Evolutionary conservation across 208 protist species (phyloP), one percentile per base, ranked within the genome.

Genomic region (Angomonas deanei): DNA sequence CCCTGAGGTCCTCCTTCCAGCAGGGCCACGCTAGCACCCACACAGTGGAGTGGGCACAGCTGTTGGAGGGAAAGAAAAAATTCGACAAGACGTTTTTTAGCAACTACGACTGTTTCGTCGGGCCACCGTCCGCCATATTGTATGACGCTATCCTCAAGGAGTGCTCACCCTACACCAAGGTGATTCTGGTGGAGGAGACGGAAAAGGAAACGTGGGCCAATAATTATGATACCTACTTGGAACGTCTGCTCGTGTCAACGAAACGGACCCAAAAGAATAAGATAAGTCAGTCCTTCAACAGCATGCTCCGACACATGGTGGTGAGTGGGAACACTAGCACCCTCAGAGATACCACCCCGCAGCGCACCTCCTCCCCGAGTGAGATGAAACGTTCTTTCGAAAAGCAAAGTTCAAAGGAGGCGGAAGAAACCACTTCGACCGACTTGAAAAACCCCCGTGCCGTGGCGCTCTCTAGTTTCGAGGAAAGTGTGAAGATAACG

Each of bases 101-200:
- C 13, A 69, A 85, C 55, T 82, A 81, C 54, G 86, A 92, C 47
- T 46, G 62, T 27, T 64, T 87, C 26, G 73, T 88, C 5, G 82
- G 86, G 10, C 86, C 82, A 6, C 86, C 82, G 0, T 74, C 69
- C 4, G 57, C 76, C 26, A 66, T 81, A 48, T 28, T 81, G 46
- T 88, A 89, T 67, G 72, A 80, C 39, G 31, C 59, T n/a, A 72
- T 92, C 34, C 63, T 92, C 32, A 53, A 67, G 2, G 72, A 80
- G 30, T 86, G 80, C 26, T 82, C 86, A 26, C 32, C 54, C 21
- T 92, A 84, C 68, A 92, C 86, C 23, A 92, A 92, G 68, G 80
- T 92, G 0, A 74, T 92, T 10, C 67, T 92, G 0, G 82, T 90
- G 1, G 78, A 82, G 67, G 78, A 89, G 66, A 24, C 48, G 10